Conservation (phyloP, 2,329 filamentous ascomycete species). For the Fusarium sp. region DNA sequence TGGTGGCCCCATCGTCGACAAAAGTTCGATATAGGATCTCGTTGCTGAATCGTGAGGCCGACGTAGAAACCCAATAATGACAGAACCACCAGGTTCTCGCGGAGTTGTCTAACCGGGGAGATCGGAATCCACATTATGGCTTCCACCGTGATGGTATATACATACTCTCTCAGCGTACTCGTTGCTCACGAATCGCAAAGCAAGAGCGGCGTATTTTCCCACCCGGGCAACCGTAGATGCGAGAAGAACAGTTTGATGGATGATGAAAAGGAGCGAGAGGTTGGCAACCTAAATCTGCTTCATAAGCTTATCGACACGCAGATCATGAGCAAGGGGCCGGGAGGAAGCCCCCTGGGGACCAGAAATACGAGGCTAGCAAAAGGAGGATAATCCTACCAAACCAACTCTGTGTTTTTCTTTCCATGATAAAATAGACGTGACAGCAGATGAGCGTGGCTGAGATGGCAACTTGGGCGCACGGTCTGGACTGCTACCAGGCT, state of each 20-base stretch:
- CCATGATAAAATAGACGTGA: constrained; percentile 25
- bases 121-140: constrained; percentile 41
- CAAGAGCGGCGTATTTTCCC: constrained; percentile 7
- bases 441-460: constrained; percentile 43
- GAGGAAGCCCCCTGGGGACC: constrained; percentile 7
- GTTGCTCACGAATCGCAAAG: constrained; percentile 12
- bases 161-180: constrained; percentile 37
- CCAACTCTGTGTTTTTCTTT: constrained; percentile 21
- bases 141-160: constrained; percentile 30
- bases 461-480: constrained; percentile 32
- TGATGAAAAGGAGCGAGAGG: constrained; percentile 22
- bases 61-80: constrained; percentile 36
- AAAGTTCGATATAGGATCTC: constrained; percentile 63
- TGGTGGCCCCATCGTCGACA: constrained; percentile 67
- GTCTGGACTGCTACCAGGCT: constrained; percentile 36
- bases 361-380: constrained; percentile 9
- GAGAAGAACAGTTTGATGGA: constrained; percentile 5
- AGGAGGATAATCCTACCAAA: neutral
- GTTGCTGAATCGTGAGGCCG: constrained; percentile 47
- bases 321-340: constrained; percentile 30
- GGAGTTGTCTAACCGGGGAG: constrained; percentile 27
- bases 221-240: constrained; percentile 7
- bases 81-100: constrained; percentile 28
- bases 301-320: constrained; percentile 12
- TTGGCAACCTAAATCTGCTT: neutral